Conservation (phyloP, 2,329 filamentous ascomycete species). For the Penicillium sp. region DNA sequence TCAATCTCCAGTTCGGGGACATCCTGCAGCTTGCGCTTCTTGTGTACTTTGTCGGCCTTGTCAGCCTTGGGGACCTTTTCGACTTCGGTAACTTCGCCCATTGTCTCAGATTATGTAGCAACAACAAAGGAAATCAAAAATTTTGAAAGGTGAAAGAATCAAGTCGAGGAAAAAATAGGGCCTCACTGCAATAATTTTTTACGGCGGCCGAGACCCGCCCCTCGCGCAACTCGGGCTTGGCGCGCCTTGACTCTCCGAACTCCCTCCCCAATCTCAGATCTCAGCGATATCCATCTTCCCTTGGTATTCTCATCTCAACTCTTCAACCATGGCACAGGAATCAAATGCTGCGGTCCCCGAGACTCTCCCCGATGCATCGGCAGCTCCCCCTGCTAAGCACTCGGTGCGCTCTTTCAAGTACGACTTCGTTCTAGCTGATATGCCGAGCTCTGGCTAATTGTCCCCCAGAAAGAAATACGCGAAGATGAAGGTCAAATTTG, state of each 20-base stretch:
- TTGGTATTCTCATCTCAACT: neutral
- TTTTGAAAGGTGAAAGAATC: neutral
- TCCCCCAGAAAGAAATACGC: constrained; percentile 74
- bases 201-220: constrained; percentile 27
- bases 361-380: constrained; percentile 30
- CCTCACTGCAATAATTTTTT: constrained; percentile 23
- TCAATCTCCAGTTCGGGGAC: constrained; percentile 76
- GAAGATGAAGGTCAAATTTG: constrained; percentile 75
- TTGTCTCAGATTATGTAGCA: neutral
- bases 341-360: constrained; percentile 19
- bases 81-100: neutral
- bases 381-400: constrained; percentile 43
- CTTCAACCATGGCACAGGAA: constrained; percentile 32
- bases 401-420: constrained; percentile 65
- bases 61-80: constrained; percentile 24
- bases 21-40: constrained; percentile 65
- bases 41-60: constrained; percentile 34
- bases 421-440: constrained; percentile 9
- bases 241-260: constrained; percentile 14
- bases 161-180: neutral
- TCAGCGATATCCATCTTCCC: neutral
- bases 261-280: constrained; percentile 5
- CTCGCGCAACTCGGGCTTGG: constrained; percentile 22
- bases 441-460: constrained; percentile 12
- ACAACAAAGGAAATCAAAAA: neutral